A percentile compares a stretch with the other conserved stretches of the same genome.
Evolutionary conservation across 768 basidiomycete species (phyloP).

Genomic region (Tephrocybe sp.): DNA sequence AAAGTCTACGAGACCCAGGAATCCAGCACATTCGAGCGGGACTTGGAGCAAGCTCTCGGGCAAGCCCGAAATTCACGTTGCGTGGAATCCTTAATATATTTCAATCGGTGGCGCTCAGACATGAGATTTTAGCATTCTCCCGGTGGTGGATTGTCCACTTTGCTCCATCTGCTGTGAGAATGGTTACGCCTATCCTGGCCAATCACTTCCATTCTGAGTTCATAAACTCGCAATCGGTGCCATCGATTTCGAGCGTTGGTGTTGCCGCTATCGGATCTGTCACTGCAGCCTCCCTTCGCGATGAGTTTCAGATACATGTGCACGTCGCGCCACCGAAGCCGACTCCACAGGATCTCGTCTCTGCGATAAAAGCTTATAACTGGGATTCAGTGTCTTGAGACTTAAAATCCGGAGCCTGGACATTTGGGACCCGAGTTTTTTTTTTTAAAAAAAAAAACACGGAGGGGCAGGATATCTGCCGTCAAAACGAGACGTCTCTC

Average conservation of each 20-base stretch:
- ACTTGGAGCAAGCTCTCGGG: conserved; percentile 35
- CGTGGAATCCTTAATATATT: background rate
- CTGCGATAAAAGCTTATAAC: conserved; percentile 24
- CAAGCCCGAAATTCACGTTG: conserved; percentile 22
- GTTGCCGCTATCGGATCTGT: conserved; percentile 63
- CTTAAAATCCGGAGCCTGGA: conserved; percentile 3
- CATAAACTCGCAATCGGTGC: background rate
- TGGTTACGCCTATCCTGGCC: conserved; percentile 49
- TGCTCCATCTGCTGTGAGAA: conserved; percentile 68
- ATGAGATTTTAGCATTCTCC: conserved; percentile 14
- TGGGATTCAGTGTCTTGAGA: conserved; percentile 2
- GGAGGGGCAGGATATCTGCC: background rate
- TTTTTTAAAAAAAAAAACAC: no score
- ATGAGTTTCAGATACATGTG: conserved; percentile 45
- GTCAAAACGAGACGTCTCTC: no score
- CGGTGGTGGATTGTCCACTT: conserved; percentile 75
- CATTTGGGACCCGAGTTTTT: background rate
- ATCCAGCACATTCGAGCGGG: conserved; percentile 46
- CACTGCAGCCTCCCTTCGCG: conserved; percentile 49
- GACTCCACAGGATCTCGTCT: conserved; percentile 47
- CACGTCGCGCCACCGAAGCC: conserved; percentile 57
- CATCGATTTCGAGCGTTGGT: background rate
- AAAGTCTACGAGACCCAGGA: conserved; percentile 73
- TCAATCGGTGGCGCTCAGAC: conserved; percentile 4
- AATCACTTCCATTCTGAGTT: conserved; percentile 40